These are phyloP conservation scores for Lathyrus oleraceus DNA, from an alignment of 306 rosid species.

Conservation along the genomic window DNA sequence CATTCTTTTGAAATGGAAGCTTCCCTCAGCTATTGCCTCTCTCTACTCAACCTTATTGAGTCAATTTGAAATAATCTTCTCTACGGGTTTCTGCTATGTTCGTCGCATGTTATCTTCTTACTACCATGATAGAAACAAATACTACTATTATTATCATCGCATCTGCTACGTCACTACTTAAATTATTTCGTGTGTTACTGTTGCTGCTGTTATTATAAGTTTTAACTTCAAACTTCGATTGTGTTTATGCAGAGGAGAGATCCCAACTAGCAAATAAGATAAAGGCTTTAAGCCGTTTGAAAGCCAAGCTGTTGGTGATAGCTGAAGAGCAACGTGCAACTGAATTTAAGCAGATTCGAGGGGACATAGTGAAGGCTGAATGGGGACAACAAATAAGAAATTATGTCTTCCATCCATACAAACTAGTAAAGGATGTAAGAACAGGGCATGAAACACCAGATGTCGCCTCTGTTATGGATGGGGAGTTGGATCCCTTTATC, in stretches of 20 bases:
- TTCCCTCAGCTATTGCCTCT: not conserved
- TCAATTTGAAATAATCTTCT: not conserved
- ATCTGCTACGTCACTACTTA: not conserved
- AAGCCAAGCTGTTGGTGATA: constrained; percentile 85
- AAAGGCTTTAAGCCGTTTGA: constrained; percentile 82
- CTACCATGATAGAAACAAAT: not conserved
- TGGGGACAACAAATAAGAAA: constrained; percentile 99
- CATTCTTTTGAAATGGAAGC: not conserved
- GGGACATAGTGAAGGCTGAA: constrained; percentile 92
- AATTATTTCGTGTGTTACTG: not conserved
- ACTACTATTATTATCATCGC: not conserved
- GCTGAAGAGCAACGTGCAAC: constrained; percentile 90
- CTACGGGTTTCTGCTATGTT: not conserved
- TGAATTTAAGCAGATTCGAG: constrained; percentile 90
- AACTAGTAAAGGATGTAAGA: constrained; percentile 90
- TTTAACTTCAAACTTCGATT: constrained; percentile 19
- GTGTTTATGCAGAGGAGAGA: constrained; percentile 87
- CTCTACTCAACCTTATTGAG: not conserved
- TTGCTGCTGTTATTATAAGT: not conserved
- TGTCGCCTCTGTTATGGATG: constrained; percentile 84
- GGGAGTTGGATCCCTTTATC: constrained; percentile 85
- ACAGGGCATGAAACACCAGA: constrained; percentile 81
- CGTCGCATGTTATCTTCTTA: not conserved
- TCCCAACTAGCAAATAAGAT: constrained; percentile 87
- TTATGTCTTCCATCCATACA: constrained; percentile 95